Conservation (phyloP, 169 alveolate genomes). For the Amoebophrya sp. region DNA sequence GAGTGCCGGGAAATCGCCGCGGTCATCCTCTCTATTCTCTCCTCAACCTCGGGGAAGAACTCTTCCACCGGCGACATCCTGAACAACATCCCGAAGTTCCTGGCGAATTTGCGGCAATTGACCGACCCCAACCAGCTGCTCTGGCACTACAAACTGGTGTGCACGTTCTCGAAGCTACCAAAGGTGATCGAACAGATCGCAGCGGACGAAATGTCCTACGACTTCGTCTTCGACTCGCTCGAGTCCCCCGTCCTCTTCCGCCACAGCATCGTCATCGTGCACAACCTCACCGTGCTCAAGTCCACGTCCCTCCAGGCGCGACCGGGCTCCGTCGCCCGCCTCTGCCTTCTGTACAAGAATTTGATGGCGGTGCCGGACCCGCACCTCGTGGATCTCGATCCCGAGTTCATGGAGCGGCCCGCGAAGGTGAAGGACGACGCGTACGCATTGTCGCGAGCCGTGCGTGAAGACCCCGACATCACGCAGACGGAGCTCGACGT, state of each 20-base stretch:
- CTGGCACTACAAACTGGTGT: not conserved
- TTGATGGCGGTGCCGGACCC: not conserved
- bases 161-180: not conserved
- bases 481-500: not conserved
- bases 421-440: not conserved
- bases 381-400: too few species aligned
- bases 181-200: not conserved
- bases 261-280: not conserved
- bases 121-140: not conserved
- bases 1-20: slow-evolving; percentile 1
- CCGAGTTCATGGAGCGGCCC: not conserved
- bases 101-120: not conserved
- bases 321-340: not conserved
- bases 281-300: not conserved
- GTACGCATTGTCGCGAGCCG: not conserved
- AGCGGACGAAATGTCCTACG: not conserved
- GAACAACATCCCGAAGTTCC: not conserved
- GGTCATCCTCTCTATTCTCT: not conserved
- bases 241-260: not conserved
- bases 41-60: not conserved
- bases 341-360: not conserved
- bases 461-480: not conserved
- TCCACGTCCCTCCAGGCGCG: not conserved
- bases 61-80: not conserved
- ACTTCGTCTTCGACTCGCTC: not conserved